phyloP scores from a whole-genome alignment of 2,329 filamentous ascomycete species.

The Hypoxylon rubiginosum region DNA sequence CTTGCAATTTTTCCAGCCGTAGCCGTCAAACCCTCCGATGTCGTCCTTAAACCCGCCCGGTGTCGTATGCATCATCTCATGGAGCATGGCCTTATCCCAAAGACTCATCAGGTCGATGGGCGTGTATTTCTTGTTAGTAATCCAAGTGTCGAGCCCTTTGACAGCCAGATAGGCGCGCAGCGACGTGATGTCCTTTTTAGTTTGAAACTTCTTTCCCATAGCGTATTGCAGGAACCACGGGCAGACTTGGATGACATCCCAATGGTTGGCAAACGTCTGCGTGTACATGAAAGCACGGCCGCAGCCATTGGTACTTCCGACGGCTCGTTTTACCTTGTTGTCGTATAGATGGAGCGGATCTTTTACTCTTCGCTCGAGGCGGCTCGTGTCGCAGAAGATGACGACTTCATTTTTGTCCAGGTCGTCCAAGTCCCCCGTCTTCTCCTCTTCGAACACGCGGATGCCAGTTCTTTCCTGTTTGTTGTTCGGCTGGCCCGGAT shows the following conservation, averaged over 20 bases:
- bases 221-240: background rate
- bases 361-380: too few relatives aligned
- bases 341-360: too few relatives aligned
- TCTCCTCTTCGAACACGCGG: background rate
- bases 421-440: background rate
- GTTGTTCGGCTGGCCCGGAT: too few relatives aligned
- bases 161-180: background rate
- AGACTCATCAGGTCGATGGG: conserved; percentile 2
- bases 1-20: conserved; percentile 5
- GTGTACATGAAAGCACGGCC: background rate
- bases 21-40: background rate
- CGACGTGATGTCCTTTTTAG: background rate
- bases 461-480: background rate
- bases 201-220: background rate
- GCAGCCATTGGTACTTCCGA: too few relatives aligned
- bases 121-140: background rate
- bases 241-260: background rate
- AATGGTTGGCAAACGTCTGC: background rate
- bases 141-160: background rate
- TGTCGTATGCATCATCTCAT: conserved; percentile 2
- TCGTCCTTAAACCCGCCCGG: background rate
- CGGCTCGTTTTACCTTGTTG: too few relatives aligned
- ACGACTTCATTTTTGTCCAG: background rate
- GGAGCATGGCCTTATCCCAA: background rate
- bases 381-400: background rate